Evolutionary conservation across 257 asterid genomes (phyloP).

Genomic region (Solanum chiquidenum): DNA sequence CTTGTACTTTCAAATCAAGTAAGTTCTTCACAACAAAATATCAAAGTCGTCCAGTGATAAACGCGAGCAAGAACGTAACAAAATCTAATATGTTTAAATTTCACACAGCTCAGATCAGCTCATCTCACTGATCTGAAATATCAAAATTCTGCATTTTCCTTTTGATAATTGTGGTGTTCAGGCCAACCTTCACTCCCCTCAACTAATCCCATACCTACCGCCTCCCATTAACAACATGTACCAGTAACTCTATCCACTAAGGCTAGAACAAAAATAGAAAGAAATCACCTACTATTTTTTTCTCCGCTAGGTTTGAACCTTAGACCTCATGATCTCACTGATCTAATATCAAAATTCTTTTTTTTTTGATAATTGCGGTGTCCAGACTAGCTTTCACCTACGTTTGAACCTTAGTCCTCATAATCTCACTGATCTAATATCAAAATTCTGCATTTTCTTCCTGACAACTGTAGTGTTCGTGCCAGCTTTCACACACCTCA

Average conservation of each 20-base stretch:
- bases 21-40: not conserved
- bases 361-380: no score
- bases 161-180: not conserved
- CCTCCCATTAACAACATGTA: not conserved
- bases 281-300: not conserved
- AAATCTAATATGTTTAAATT: not conserved
- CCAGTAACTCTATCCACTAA: not conserved
- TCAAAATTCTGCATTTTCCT: not conserved
- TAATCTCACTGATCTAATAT: not conserved
- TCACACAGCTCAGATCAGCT: not conserved
- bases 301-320: not conserved
- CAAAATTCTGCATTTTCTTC: not conserved
- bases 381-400: not conserved
- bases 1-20: not conserved
- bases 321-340: not conserved
- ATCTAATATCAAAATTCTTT: not conserved
- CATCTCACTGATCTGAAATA: not conserved
- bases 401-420: not conserved
- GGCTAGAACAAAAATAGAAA: no score
- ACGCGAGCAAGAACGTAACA: not conserved
- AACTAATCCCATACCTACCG: not conserved
- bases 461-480: not conserved
- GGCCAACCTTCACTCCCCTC: not conserved
- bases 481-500: not conserved
- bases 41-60: not conserved